Conservation (phyloP, 805 yeast species). For the Schwanniomyces yamadae region DNA sequence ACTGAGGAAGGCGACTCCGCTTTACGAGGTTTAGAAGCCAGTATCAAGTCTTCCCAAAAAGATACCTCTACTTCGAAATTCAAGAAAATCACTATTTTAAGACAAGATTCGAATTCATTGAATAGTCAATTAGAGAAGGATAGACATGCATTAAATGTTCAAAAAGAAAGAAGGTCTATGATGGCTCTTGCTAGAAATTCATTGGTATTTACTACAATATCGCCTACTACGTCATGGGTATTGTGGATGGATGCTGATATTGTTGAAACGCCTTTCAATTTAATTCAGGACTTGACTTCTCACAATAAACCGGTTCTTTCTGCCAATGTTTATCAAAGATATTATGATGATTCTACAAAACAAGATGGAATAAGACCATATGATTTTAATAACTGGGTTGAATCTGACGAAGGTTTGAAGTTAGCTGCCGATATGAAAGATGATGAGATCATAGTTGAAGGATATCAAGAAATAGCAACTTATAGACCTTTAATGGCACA, state of each 20-base stretch:
- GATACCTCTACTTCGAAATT: slow-evolving; percentile 62
- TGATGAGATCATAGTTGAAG: slow-evolving; percentile 94
- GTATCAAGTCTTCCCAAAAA: slow-evolving; percentile 69
- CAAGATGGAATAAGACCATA: slow-evolving; percentile 73
- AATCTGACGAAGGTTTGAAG: slow-evolving; percentile 73
- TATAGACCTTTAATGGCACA: slow-evolving; percentile 94
- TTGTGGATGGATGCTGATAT: slow-evolving; percentile 96
- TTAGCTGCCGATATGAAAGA: slow-evolving; percentile 72
- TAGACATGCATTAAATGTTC: slow-evolving; percentile 83
- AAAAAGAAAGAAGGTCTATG: slow-evolving; percentile 81
- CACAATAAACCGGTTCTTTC: slow-evolving; percentile 87
- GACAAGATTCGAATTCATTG: slow-evolving; percentile 85
- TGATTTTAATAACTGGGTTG: slow-evolving; percentile 96
- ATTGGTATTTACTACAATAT: slow-evolving; percentile 79
- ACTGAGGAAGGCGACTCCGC: slow-evolving; percentile 79
- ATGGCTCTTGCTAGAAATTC: slow-evolving; percentile 97
- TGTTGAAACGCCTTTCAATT: slow-evolving; percentile 77
- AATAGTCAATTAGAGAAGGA: slow-evolving; percentile 78
- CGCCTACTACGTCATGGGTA: slow-evolving; percentile 92
- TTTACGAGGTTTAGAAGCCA: slow-evolving; percentile 66
- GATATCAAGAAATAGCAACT: slow-evolving; percentile 90
- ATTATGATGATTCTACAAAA: slow-evolving; percentile 54
- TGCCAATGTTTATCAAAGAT: slow-evolving; percentile 92
- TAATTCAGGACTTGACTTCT: slow-evolving; percentile 81
- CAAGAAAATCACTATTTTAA: slow-evolving; percentile 78